Evolutionary conservation across 2,329 filamentous ascomycete genomes (phyloP).

Genomic region (Rhynchosporium agropyri): DNA sequence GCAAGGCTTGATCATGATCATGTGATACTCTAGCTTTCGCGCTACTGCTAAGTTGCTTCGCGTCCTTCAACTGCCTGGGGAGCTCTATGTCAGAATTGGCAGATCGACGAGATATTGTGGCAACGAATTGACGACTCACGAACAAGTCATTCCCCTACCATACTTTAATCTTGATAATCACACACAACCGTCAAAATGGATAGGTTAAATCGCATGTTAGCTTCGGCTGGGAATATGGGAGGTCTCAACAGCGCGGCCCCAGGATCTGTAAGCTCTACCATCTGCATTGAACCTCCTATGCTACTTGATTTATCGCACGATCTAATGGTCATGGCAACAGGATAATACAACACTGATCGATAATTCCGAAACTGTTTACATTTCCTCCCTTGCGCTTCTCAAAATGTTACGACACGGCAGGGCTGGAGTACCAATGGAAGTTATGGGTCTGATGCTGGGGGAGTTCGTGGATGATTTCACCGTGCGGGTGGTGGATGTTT

Average conservation of each 20-base stretch:
- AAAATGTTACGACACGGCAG: slow-evolving; percentile 99
- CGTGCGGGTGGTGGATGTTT: slow-evolving; percentile 96
- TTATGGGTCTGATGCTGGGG: slow-evolving; percentile 98
- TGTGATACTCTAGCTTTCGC: slow-evolving; percentile 18
- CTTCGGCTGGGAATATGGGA: slow-evolving; percentile 71
- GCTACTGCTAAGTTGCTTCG: slow-evolving; percentile 24
- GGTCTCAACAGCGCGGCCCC: slow-evolving; percentile 57
- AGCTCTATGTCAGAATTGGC: slow-evolving; percentile 18
- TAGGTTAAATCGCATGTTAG: slow-evolving; percentile 85
- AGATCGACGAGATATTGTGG: slow-evolving; percentile 26
- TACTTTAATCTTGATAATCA: slow-evolving; percentile 9
- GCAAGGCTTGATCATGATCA: slow-evolving; percentile 17
- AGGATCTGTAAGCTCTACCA: slow-evolving; percentile 57
- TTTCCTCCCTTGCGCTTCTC: slow-evolving; percentile 92
- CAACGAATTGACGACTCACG: slow-evolving; percentile 26
- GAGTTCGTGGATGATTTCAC: slow-evolving; percentile 99
- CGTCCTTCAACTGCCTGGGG: slow-evolving; percentile 20
- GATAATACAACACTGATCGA: slow-evolving; percentile 92
- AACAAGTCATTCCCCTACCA: slow-evolving; percentile 10
- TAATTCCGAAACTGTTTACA: slow-evolving; percentile 99
- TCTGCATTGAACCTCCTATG: slow-evolving; percentile 11
- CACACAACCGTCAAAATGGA: slow-evolving; percentile 64
- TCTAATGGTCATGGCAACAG: slow-evolving; percentile 47
- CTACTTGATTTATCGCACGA: no score
- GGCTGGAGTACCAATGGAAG: slow-evolving; percentile 98